Evolutionary conservation across 129 eudicot species (phyloP), one percentile per base, ranked within the genome.

Genomic region (Deinandra increscens): DNA sequence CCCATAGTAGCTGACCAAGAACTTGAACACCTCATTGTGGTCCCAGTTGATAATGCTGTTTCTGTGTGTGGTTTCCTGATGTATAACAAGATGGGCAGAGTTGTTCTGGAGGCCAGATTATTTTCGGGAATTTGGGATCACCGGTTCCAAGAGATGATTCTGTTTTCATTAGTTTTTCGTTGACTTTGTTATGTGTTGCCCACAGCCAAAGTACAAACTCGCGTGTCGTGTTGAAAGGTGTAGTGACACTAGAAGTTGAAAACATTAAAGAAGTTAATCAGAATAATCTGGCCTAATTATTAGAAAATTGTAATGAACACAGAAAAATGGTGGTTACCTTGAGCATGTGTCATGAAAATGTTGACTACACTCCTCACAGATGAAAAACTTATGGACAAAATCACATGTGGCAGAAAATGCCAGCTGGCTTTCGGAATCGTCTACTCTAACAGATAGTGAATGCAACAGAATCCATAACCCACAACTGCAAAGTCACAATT

Each of bases 391-490:
- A 79, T 93, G 90, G 22, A 93, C 83, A 58, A 89, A 93, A 63
- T 89, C 90, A 46, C 98, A 93, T 0, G 75, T 83, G 34, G 95
- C 60, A 59, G 85, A 72, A 71, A 93, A 93, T 70, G 95, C 88
- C 88, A 73, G 53, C 7, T 93, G 91, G 82, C 90, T 87, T 67
- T 89, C 95, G 67, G 88, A 87, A 72, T 93, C 91, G 29, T 85
- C 98, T 18, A 93, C 79, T 82, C 97, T 89, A 77, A 89, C 98
- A 42, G 98, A 93, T 13, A 93, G 85, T 37, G 98, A 89, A 75
- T 93, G 98, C 73, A 93, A 64, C 60, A 93, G 65, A 69, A 89
- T 81, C 97, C 99, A 93, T 79, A 93, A 79, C 31, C 99, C 99
- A 75, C 99, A 93, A 76, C 99, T 93, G 95, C 60, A 83, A 64